Base-by-base conservation (phyloP, 257 asterid genomes). In the Mitragyna speciosa region DNA sequence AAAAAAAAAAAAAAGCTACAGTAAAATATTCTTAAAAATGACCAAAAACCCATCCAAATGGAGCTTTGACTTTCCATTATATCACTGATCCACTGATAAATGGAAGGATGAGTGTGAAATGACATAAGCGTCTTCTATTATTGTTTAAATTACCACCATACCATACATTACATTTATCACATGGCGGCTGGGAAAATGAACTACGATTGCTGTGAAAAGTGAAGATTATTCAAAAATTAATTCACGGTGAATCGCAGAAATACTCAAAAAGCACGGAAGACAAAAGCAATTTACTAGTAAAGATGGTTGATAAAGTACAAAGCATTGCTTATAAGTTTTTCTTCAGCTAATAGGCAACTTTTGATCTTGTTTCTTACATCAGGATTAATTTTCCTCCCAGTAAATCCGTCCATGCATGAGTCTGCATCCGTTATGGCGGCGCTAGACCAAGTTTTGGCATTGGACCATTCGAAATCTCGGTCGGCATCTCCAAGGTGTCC, bases 391-490 rank as follows among this genome's bases (percentile, higher is more conserved):
- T 82, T 85, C 76, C 83, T 52, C 0, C 26, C 90, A 2, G 84
- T 48, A 15, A 88, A 70, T 2, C 88, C 93, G 67, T 93, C 97
- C 52, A 85, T 64, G 77, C 98, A 90, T 2, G 97, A 89, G 26
- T 92, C 98, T 0, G 89, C 89, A 30, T 93, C 94, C 24, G 96
- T 87, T 31, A 92, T 88, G 41, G 95, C 98, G 15, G 97, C 91
- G 83, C 98, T 92, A 7, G 92, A 97, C 64, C 88, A 89, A 2
- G 97, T 93, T 83, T 89, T 92, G 1, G 96, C 96, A 47, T 85
- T 92, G 31, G 91, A 76, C 89, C 91, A 89, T 65, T 93, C 86
- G 22, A 86, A 89, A 41, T 65, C 88, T 77, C 85, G 74, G 16
- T 88, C 94, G 6, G 66, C 76, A 12, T 81, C 92, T 10, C 83